These are phyloP conservation scores for Stachybotrys chartarum DNA, from an alignment of 2,329 filamentous ascomycete species.

Conservation along the genomic window DNA sequence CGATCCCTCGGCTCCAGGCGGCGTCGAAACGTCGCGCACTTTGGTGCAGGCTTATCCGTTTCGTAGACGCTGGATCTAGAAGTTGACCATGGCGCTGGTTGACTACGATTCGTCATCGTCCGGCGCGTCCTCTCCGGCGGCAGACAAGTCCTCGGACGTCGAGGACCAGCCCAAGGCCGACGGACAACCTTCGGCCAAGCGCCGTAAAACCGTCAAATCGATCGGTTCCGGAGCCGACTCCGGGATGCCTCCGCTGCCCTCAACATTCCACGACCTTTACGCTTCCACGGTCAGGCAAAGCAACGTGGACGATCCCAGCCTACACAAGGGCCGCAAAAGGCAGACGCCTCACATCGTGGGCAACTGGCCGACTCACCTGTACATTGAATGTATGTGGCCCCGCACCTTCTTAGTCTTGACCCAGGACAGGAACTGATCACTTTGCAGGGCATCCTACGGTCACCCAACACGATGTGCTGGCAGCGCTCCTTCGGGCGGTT, in stretches of 20 bases:
- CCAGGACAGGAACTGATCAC: neutral
- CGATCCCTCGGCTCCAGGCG: neutral
- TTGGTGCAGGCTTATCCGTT: too few species aligned
- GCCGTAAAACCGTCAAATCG: slow-evolving; percentile 19
- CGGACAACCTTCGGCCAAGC: slow-evolving; percentile 22
- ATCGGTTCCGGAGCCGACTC: slow-evolving; percentile 6
- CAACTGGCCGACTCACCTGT: slow-evolving; percentile 89
- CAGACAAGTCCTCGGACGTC: neutral
- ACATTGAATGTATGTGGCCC: slow-evolving; percentile 72
- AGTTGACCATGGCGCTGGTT: slow-evolving; percentile 50
- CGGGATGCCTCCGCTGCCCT: slow-evolving; percentile 65
- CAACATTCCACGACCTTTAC: slow-evolving; percentile 83
- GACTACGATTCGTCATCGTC: slow-evolving; percentile 50
- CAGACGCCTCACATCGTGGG: slow-evolving; percentile 78
- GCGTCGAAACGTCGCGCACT: neutral
- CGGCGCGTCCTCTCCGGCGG: slow-evolving; percentile 12
- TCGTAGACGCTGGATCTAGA: neutral
- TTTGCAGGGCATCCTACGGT: slow-evolving; percentile 46
- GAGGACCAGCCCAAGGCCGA: slow-evolving; percentile 14
- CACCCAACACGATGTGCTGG: slow-evolving; percentile 40
- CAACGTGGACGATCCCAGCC: slow-evolving; percentile 70
- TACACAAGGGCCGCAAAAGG: slow-evolving; percentile 81
- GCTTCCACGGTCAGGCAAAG: slow-evolving; percentile 72
- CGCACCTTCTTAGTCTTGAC: neutral
- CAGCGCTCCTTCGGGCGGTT: slow-evolving; percentile 30